These are phyloP conservation scores for Solanum habrochaites DNA, from an alignment of 257 asterid species.

Conservation along the genomic window DNA sequence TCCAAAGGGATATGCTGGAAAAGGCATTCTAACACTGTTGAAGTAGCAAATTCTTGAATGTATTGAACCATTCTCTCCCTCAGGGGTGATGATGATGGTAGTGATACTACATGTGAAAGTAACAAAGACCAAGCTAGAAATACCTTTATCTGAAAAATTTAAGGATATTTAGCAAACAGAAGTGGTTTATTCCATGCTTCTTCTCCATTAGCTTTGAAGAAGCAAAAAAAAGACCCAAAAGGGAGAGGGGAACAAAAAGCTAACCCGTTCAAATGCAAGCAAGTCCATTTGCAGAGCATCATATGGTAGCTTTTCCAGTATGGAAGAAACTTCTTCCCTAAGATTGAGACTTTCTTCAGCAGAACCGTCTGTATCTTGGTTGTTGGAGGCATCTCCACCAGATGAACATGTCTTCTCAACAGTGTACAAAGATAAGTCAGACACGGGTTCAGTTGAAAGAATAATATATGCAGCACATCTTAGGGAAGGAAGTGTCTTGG, in stretches of 20 bases:
- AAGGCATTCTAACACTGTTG: conserved; percentile 73
- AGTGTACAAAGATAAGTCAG: conserved; percentile 38
- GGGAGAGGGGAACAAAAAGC: background rate
- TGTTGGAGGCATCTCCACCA: conserved; percentile 28
- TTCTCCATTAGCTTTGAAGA: background rate
- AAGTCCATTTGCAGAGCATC: conserved; percentile 66
- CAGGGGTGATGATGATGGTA: conserved; percentile 68
- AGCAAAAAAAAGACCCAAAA: background rate
- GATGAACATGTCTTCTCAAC: conserved; percentile 11
- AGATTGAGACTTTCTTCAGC: conserved; percentile 47
- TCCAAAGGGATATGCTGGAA: conserved; percentile 85
- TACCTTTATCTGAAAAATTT: conserved; percentile 51
- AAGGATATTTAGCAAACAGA: conserved; percentile 2
- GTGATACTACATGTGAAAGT: conserved; percentile 60
- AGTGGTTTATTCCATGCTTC: background rate
- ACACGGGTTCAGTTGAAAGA: conserved; percentile 66
- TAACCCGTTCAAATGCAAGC: conserved; percentile 62
- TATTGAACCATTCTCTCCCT: conserved; percentile 79
- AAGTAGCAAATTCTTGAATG: conserved; percentile 60
- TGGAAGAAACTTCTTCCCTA: conserved; percentile 65
- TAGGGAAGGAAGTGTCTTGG: conserved; percentile 62
- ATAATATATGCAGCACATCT: conserved; percentile 78
- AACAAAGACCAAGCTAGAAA: conserved; percentile 85
- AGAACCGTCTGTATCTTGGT: conserved; percentile 29
- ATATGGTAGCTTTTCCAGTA: conserved; percentile 45